These are phyloP conservation scores for Saxophila tyrrhenica DNA, from an alignment of 495 filamentous ascomycete species.

Conservation along the genomic window DNA sequence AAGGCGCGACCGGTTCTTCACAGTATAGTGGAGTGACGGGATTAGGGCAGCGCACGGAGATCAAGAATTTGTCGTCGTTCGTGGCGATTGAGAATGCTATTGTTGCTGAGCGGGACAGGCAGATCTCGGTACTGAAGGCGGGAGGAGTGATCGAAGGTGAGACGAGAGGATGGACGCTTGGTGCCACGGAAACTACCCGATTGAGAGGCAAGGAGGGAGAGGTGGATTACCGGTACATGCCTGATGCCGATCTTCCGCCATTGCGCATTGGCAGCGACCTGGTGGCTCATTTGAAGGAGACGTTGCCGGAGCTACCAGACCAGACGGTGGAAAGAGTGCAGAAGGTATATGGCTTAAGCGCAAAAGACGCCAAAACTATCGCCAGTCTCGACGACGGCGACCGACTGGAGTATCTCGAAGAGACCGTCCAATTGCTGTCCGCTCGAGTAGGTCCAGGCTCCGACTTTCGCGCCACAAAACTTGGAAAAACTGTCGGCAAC, in stretches of 20 bases:
- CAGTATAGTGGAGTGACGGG: slow-evolving; percentile 44
- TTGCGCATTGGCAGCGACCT: slow-evolving; percentile 63
- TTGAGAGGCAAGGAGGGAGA: slow-evolving; percentile 91
- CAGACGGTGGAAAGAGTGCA: slow-evolving; percentile 41
- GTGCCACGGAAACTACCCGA: slow-evolving; percentile 59
- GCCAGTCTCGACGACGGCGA: slow-evolving; percentile 67
- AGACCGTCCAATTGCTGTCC: slow-evolving; percentile 49
- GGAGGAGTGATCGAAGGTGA: slow-evolving; percentile 75
- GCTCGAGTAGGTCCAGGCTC: slow-evolving; percentile 27
- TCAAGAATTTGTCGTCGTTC: slow-evolving; percentile 94
- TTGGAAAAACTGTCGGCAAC: slow-evolving; percentile 18
- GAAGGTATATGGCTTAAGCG: slow-evolving; percentile 47
- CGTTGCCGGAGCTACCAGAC: slow-evolving; percentile 60
- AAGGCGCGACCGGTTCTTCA: slow-evolving; percentile 25
- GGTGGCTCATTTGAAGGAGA: slow-evolving; percentile 45
- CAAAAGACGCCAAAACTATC: slow-evolving; percentile 83
- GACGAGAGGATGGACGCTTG: slow-evolving; percentile 85
- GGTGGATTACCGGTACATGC: slow-evolving; percentile 97
- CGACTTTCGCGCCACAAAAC: too few species aligned
- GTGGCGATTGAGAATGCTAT: slow-evolving; percentile 92
- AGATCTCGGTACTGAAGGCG: slow-evolving; percentile 67
- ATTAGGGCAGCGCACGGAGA: slow-evolving; percentile 84
- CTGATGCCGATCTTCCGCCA: slow-evolving; percentile 81
- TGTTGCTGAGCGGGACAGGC: slow-evolving; percentile 75
- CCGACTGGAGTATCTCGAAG: slow-evolving; percentile 71